Percentiles rank a stretch among this genome's conserved stretches.
Evolutionary conservation across 2,329 filamentous ascomycete species (phyloP).

Genomic region (Penicillium sp.): DNA sequence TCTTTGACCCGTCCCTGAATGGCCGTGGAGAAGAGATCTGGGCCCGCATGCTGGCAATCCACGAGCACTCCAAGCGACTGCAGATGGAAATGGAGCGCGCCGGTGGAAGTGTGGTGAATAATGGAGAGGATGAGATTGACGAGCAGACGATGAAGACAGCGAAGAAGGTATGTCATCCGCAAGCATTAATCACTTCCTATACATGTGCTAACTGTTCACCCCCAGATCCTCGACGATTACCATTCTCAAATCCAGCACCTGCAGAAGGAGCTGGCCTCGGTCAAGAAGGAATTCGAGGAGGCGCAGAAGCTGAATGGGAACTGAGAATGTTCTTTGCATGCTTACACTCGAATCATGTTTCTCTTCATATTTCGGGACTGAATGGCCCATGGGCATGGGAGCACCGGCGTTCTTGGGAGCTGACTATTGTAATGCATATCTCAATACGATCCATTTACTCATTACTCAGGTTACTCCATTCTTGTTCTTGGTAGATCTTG

Average conservation of each 20-base stretch:
- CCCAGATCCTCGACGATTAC: conserved; percentile 49
- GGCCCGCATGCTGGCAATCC: conserved; percentile 60
- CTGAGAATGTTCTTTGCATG: conserved; percentile 9
- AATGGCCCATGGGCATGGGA: conserved; percentile 20
- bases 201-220: neutral
- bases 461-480: conserved; percentile 1
- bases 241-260: conserved; percentile 52
- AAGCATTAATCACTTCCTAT: neutral
- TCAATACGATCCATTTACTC: conserved; percentile 16
- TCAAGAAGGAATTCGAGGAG: conserved; percentile 56
- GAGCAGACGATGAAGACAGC: conserved; percentile 56
- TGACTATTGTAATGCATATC: conserved; percentile 21
- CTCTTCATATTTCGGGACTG: conserved; percentile 11
- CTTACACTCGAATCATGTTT: conserved; percentile 7
- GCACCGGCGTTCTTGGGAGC: conserved; percentile 21
- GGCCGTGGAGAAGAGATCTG: conserved; percentile 62
- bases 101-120: conserved; percentile 38
- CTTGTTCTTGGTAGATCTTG: neutral
- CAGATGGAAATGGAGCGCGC: conserved; percentile 57
- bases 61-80: conserved; percentile 55
- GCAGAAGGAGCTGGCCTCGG: conserved; percentile 55
- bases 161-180: conserved; percentile 50
- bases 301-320: conserved; percentile 43
- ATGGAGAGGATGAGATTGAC: conserved; percentile 47
- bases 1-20: conserved; percentile 56